Evolutionary conservation across 768 basidiomycete genomes (phyloP).

Genomic region (Boletus eberwhitei): DNA sequence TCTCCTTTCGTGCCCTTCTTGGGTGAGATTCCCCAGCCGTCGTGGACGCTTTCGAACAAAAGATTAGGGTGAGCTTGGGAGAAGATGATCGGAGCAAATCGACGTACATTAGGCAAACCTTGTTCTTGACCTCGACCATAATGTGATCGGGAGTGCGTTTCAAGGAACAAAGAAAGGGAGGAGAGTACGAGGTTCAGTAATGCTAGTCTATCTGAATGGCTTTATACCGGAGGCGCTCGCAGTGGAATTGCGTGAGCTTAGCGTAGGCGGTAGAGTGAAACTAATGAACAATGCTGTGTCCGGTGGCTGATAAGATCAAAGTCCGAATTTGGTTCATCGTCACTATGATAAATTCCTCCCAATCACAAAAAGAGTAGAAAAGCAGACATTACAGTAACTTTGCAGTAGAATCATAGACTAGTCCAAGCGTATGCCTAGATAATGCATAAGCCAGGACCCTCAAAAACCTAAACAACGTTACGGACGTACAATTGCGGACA

Average conservation of each 20-base stretch:
- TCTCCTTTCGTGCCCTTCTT: conserved; percentile 75
- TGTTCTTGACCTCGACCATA: conserved; percentile 69
- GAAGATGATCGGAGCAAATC: background rate
- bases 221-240: conserved; percentile 9
- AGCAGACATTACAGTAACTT: too few relatives aligned
- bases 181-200: background rate
- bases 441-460: too few relatives aligned
- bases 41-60: conserved; percentile 66
- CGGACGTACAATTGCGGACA: too few relatives aligned
- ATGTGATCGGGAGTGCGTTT: background rate
- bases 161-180: background rate
- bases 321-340: too few relatives aligned
- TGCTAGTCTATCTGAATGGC: conserved; percentile 4
- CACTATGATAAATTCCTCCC: too few relatives aligned
- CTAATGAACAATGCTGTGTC: background rate
- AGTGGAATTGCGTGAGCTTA: background rate
- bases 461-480: too few relatives aligned
- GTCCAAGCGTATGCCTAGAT: too few relatives aligned
- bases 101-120: conserved; percentile 85
- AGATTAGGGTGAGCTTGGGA: background rate
- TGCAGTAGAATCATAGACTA: too few relatives aligned
- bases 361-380: too few relatives aligned
- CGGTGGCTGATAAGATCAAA: background rate
- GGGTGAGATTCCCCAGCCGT: conserved; percentile 88
- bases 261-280: background rate